phyloP scores from a whole-genome alignment of 257 asterid genomes.

The Solanum microdontum region DNA sequence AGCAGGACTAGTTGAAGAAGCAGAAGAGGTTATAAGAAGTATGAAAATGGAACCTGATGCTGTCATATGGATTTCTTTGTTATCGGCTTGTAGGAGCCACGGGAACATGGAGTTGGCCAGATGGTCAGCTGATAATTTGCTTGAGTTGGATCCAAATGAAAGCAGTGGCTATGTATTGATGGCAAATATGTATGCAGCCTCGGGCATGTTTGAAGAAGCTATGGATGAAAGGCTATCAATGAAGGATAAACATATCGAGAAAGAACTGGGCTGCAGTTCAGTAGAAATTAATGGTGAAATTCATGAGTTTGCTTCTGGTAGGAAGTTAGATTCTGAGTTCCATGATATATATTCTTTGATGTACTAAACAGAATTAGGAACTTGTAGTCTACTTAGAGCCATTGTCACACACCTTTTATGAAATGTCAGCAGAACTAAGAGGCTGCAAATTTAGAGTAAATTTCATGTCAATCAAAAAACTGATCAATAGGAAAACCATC shows the following conservation, averaged over 20 bases:
- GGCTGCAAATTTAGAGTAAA: neutral
- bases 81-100: slow-evolving; percentile 34
- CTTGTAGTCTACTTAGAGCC: neutral
- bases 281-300: slow-evolving; percentile 65
- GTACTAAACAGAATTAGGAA: neutral
- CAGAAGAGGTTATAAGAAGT: slow-evolving; percentile 27
- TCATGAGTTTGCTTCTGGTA: slow-evolving; percentile 50
- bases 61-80: slow-evolving; percentile 49
- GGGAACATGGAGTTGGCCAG: slow-evolving; percentile 30
- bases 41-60: slow-evolving; percentile 57
- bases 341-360: slow-evolving; percentile 10
- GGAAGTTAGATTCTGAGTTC: slow-evolving; percentile 15
- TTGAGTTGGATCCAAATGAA: slow-evolving; percentile 33
- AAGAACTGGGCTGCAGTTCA: slow-evolving; percentile 56
- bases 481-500: neutral
- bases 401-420: neutral
- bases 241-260: slow-evolving; percentile 32
- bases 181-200: slow-evolving; percentile 55
- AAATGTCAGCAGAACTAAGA: neutral
- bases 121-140: slow-evolving; percentile 40
- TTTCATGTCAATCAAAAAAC: neutral
- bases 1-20: slow-evolving; percentile 57
- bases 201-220: slow-evolving; percentile 34
- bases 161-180: slow-evolving; percentile 40
- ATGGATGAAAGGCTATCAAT: slow-evolving; percentile 38